Base-by-base conservation (phyloP, 345 rosid genomes). In the Rhizophora mangle region DNA sequence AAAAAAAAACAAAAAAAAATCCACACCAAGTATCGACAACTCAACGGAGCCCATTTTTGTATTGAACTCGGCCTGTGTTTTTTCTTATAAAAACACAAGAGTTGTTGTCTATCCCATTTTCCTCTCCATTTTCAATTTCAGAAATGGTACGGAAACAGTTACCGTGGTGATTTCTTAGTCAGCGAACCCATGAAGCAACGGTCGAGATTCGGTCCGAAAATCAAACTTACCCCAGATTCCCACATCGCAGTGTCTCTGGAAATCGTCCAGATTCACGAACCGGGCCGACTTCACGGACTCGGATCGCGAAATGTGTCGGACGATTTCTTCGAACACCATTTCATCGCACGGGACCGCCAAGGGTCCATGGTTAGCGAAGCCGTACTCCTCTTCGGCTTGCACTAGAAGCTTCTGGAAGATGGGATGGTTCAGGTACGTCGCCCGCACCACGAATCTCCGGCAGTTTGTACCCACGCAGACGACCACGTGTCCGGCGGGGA, bases 401-500 rank as follows among this genome's bases (percentile, higher is more conserved):
- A 73, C 66, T 0, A 95, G 83, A 7, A 95, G 88, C 61, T 85
- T 88, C 68, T 80, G 80, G 70, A 95, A 79, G 26, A 90, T 55
- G 5, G 99, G 99, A 71, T 95, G 99, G 85, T 95, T 95, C 81
- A 95, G 85, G 82, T 90, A 82, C 78, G 96, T 75, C 71, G 96
- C 91, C 21, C 88, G 94, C 72, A 95, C 92, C 51, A 95, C 96
- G 43, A 82, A 95, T 73, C 99, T 83, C 88, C 84, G 72, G 83
- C 79, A 76, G 4, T 63, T 83, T 68, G 59, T 69, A 13, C 99
- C 99, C 3, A 92, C 98, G 60, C 83, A 84, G 46, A 95, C 83
- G 5, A 91, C 99, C 72, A 95, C 96, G 80, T 95, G 91, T 49
- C 99, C 99, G 7, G 94, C 76, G 0, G 99, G 99, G n/a, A 95